These are phyloP conservation scores for Teratosphaeria gauchensis DNA, from an alignment of 2,329 filamentous ascomycete species.

Conservation along the genomic window DNA sequence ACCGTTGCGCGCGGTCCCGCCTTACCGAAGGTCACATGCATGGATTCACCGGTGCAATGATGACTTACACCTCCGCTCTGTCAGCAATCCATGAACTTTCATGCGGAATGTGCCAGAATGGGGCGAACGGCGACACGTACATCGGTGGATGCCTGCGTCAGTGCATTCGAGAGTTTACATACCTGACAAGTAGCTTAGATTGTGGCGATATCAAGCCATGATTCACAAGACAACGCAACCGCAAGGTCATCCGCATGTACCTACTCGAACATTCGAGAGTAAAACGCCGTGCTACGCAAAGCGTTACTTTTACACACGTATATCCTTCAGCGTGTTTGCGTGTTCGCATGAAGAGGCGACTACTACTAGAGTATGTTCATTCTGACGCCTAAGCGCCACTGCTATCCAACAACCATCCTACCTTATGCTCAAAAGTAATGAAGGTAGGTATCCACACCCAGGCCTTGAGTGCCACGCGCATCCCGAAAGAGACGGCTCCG, in stretches of 20 bases:
- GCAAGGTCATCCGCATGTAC: neutral
- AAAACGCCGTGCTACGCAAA: neutral
- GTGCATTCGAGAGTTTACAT: neutral
- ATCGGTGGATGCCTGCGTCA: neutral
- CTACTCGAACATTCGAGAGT: neutral
- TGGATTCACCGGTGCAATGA: neutral
- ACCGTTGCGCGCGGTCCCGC: neutral
- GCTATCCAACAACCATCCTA: neutral
- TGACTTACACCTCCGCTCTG: neutral
- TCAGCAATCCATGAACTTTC: neutral
- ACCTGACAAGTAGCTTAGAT: neutral
- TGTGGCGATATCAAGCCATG: neutral
- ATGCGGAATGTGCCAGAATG: neutral
- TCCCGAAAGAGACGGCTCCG: neutral
- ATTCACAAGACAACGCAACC: neutral
- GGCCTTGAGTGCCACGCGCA: neutral
- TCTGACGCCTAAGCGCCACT: neutral
- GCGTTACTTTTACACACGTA: neutral
- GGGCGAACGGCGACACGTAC: neutral
- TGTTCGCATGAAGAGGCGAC: neutral
- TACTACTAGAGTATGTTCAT: neutral
- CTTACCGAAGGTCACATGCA: neutral
- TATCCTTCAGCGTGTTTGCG: neutral
- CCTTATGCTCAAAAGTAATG: neutral
- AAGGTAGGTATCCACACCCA: neutral